Base-by-base conservation (phyloP, 2,329 filamentous ascomycete species). In the Fusarium poae region DNA sequence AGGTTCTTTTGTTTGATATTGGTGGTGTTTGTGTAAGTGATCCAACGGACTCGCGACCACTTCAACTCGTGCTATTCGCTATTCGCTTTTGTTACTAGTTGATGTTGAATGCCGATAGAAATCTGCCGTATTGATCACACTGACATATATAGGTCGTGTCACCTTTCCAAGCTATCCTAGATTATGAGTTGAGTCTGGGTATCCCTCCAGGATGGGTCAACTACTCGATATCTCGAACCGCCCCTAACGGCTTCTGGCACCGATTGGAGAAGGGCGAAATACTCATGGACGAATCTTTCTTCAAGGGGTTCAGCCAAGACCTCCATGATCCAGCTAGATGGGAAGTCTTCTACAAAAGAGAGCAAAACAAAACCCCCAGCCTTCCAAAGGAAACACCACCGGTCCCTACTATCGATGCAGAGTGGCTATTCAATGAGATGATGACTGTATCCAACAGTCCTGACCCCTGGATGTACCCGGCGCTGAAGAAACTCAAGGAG, bases 191-290 rank as follows among this genome's bases (percentile, higher is more conserved):
- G 55, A 82, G 86, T 63, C 84, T 92, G 58, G 85, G 85, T 40
- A 95, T 98, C 50, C 95, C 94, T 1, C 85, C 89, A 5, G 95
- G 94, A 75, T 98, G 94, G 90, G 86, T 98, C 73, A 98, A 98
- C 82, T 91, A 91, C 81, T 92, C 92, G 72, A 96, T 98, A 76
- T 93, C 93, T 53, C 87, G 87, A 72, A 89, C 91, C 4, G 88
- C 90, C 0, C 94, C 93, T 3, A 81, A 89, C 70, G 96, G 96
- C 40, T 91, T 88, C 76, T 98, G 95, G 95, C 94, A 97, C 76
- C 88, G 86, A 43, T 86, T 98, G 45, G 96, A 99, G 79, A 90
- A 91, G 60, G 95, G 95, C 62, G 89, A 93, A 65, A 91, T 97
- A 63, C 83, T 86, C 27, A 84, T 97, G 78, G 89, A 97, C 76